These are phyloP conservation scores for Yamadazyma takamatsuzukensis DNA, from an alignment of 805 yeast genomes.

Conservation along the genomic window DNA sequence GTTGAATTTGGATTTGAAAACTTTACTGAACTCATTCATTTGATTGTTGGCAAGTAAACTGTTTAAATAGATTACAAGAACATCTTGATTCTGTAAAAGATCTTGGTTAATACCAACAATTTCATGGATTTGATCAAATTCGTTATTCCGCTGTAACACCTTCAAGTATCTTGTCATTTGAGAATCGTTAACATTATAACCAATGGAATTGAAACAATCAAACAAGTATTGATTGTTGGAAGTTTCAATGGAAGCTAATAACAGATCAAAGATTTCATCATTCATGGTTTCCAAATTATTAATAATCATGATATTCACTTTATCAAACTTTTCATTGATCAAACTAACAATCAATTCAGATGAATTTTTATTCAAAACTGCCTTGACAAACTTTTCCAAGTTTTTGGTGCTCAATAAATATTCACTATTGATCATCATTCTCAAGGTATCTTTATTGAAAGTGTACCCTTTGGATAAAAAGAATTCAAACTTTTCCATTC, in stretches of 20 bases:
- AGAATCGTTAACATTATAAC: constrained; percentile 2
- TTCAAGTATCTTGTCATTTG: constrained; percentile 6
- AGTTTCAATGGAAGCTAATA: not conserved
- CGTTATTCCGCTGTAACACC: constrained; percentile 4
- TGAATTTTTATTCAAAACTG: constrained; percentile 3
- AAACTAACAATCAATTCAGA: constrained; percentile 3
- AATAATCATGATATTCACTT: constrained; percentile 10
- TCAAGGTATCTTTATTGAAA: constrained; percentile 31
- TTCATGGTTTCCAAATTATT: constrained; percentile 2
- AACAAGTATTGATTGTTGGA: constrained; percentile 9
- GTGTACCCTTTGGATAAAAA: constrained; percentile 26
- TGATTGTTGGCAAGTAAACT: constrained; percentile 2
- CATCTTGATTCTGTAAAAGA: not conserved
- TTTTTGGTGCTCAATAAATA: constrained; percentile 16
- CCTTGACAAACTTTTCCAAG: constrained; percentile 5
- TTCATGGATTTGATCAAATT: constrained; percentile 1
- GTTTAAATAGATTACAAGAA: constrained; percentile 1
- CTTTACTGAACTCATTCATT: constrained; percentile 1
- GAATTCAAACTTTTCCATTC: constrained; percentile 22
- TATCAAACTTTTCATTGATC: constrained; percentile 11
- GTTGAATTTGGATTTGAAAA: constrained; percentile 3
- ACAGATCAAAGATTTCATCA: constrained; percentile 3
- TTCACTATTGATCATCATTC: constrained; percentile 23
- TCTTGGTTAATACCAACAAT: constrained; percentile 3
- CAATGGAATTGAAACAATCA: constrained; percentile 6